Evolutionary conservation across 2,329 filamentous ascomycete species (phyloP).

Genomic region (Elsinoe ampelina): DNA sequence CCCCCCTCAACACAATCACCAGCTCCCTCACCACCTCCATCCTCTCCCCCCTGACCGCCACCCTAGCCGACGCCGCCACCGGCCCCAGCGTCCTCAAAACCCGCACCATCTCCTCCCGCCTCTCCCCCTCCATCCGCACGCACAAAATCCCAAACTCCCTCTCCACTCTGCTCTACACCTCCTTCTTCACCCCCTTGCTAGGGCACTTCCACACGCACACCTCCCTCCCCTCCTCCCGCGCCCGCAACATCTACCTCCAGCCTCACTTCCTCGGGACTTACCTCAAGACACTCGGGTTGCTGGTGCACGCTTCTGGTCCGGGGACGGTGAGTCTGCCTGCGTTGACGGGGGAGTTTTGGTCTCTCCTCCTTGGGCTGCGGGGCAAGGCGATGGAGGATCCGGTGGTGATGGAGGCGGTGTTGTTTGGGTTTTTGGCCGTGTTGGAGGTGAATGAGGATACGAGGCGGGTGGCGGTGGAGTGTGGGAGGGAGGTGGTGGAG

Average conservation of each 20-base stretch:
- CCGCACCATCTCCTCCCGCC: constrained; percentile 73
- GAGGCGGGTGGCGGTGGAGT: constrained; percentile 60
- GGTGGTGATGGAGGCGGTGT: constrained; percentile 60
- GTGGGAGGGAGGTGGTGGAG: constrained; percentile 72
- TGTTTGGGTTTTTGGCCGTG: constrained; percentile 70
- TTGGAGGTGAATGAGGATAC: constrained; percentile 73
- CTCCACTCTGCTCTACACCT: constrained; percentile 61
- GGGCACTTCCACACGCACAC: constrained; percentile 49
- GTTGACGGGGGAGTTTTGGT: constrained; percentile 77
- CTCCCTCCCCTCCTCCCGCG: constrained; percentile 23
- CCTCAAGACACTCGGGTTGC: constrained; percentile 73
- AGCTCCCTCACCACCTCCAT: constrained; percentile 60
- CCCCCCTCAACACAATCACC: constrained; percentile 59
- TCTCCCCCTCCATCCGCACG: constrained; percentile 51
- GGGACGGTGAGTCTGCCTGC: constrained; percentile 65
- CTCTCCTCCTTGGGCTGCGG: constrained; percentile 65
- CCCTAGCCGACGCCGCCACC: constrained; percentile 67
- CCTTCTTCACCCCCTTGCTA: constrained; percentile 80
- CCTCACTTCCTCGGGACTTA: constrained; percentile 69
- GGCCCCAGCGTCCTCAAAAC: constrained; percentile 83
- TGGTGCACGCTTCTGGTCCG: constrained; percentile 75
- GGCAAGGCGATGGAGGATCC: constrained; percentile 36
- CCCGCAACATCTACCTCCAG: constrained; percentile 56
- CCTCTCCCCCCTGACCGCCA: constrained; percentile 70
- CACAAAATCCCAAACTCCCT: constrained; percentile 65